Evolutionary conservation across 257 asterid genomes (phyloP).

Genomic region (Ballota nigra): DNA sequence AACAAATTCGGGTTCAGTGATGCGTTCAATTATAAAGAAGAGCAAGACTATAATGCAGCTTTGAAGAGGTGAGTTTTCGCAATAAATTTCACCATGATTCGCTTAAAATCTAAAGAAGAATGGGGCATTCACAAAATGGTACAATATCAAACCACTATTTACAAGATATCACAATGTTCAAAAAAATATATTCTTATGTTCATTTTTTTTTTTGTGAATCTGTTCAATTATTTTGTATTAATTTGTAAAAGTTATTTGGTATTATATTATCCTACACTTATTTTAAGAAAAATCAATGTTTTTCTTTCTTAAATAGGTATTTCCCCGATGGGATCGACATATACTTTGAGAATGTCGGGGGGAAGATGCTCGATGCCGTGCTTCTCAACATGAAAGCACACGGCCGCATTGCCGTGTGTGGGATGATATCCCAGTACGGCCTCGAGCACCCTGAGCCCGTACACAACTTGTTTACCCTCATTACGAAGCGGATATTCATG

Average conservation of each 20-base stretch:
- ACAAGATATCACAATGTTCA: no score
- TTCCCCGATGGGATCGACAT: slow-evolving; percentile 54
- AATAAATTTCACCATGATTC: not conserved
- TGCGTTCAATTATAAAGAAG: slow-evolving; percentile 57
- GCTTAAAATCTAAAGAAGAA: no score
- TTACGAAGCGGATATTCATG: slow-evolving; percentile 31
- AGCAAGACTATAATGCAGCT: slow-evolving; percentile 38
- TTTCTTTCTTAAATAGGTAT: slow-evolving; percentile 23
- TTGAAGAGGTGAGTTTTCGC: slow-evolving; percentile 36
- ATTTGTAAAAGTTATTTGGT: no score
- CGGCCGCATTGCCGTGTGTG: slow-evolving; percentile 52
- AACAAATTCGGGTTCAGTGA: slow-evolving; percentile 48
- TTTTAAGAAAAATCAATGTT: not conserved
- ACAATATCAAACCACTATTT: no score
- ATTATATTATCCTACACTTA: no score
- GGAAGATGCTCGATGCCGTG: slow-evolving; percentile 57
- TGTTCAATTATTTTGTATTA: no score
- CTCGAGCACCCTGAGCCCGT: slow-evolving; percentile 39
- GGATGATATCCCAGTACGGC: slow-evolving; percentile 58
- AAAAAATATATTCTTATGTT: no score
- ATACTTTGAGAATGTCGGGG: slow-evolving; percentile 57
- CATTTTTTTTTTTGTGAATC: no score
- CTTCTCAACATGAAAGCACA: slow-evolving; percentile 38
- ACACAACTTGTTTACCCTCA: slow-evolving; percentile 27
- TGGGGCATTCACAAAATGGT: no score